Evolutionary conservation across 176 grass and related monocot species (phyloP).

Genomic region (Oryza rufipogon): DNA sequence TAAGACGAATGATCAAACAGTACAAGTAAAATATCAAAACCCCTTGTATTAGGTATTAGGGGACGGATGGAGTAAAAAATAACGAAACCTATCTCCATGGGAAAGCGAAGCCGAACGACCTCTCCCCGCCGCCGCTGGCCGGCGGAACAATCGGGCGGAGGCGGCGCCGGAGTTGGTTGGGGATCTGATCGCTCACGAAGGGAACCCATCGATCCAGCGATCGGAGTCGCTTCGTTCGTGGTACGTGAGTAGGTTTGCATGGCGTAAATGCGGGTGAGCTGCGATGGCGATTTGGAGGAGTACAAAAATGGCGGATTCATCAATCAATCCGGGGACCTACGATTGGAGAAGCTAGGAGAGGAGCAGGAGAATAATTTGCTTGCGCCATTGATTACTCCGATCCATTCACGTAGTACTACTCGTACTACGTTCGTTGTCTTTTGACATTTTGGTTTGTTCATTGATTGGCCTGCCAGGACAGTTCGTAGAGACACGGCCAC

Average conservation of each 20-base stretch:
- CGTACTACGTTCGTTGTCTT: neutral
- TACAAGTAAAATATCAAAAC: too few relatives aligned
- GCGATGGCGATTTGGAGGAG: neutral
- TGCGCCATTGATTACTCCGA: neutral
- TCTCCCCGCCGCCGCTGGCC: too few relatives aligned
- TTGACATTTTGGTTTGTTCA: conserved; percentile 29
- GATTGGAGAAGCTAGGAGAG: neutral
- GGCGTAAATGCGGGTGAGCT: neutral
- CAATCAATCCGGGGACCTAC: neutral
- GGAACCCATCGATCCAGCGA: too few relatives aligned
- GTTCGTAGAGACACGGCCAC: neutral
- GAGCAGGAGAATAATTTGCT: neutral
- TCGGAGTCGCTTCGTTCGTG: too few relatives aligned
- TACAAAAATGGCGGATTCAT: neutral
- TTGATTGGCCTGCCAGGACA: conserved; percentile 22
- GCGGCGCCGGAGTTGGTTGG: neutral
- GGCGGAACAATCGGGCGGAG: too few relatives aligned
- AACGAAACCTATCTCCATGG: too few relatives aligned
- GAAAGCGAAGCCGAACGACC: neutral
- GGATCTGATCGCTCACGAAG: neutral
- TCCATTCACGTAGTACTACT: neutral
- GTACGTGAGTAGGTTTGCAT: neutral
- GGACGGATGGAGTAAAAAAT: too few relatives aligned
- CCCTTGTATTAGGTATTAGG: too few relatives aligned
- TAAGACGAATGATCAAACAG: too few relatives aligned